Conservation (phyloP, 1,139 yeast genomes). For the Suhomyces taliae region DNA sequence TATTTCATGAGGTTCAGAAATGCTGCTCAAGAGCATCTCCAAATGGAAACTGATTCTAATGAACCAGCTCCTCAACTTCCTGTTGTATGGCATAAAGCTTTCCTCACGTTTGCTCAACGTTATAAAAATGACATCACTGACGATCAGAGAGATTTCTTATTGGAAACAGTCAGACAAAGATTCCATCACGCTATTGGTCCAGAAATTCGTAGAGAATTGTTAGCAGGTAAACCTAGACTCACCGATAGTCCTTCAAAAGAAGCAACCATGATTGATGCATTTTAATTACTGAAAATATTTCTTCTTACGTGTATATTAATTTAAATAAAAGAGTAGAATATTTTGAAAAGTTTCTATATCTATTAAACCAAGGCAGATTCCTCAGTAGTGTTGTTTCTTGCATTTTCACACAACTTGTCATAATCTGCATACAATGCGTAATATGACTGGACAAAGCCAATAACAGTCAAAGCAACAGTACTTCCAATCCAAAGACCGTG, state of each 20-base stretch:
- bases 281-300: conserved; percentile 17
- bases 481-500: conserved; percentile 59
- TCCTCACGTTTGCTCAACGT: conserved; percentile 89
- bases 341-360: too few relatives aligned
- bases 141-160: conserved; percentile 90
- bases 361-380: conserved; percentile 4
- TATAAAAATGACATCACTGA: conserved; percentile 96
- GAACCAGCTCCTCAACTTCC: conserved; percentile 65
- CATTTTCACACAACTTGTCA: conserved; percentile 40
- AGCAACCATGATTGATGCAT: conserved; percentile 43
- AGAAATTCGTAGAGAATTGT: conserved; percentile 88
- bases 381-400: conserved; percentile 35
- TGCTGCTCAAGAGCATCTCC: conserved; percentile 39
- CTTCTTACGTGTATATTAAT: conserved; percentile 7
- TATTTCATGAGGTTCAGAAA: conserved; percentile 88
- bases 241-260: conserved; percentile 26
- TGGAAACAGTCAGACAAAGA: conserved; percentile 89
- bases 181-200: conserved; percentile 89
- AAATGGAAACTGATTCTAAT: conserved; percentile 30
- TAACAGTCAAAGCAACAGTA: conserved; percentile 49
- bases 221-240: conserved; percentile 68
- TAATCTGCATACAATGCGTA: conserved; percentile 42
- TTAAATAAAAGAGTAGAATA: neutral
- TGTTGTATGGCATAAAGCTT: conserved; percentile 96
- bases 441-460: conserved; percentile 54